Evolutionary conservation across 139 green algal species (phyloP), one percentile per base, ranked within the genome.

Genomic region (Chlorella sp.): DNA sequence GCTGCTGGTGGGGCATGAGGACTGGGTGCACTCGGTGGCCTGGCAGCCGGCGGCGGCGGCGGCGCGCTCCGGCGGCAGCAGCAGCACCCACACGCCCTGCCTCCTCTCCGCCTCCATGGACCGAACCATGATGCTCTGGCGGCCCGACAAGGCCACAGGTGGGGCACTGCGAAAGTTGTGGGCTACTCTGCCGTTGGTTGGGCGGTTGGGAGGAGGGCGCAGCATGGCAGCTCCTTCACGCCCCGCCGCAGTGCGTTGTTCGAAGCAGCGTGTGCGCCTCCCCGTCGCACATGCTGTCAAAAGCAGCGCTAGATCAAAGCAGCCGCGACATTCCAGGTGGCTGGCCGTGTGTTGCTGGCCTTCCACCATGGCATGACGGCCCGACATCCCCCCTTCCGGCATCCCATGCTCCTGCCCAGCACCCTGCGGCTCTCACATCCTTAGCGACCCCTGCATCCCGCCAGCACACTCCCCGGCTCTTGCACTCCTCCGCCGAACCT

Each of bases 61-160:
- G 60, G 60, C 60, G 27, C 33, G 8, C 27, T 41, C 60, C 27
- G 40, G 36, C 23, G 43, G 51, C 51, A 43, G 53, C 48, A 36
- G 67, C 14, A 35, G n/a, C 33, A 59, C 50, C 45, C 63, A 43
- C 8, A 60, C 69, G 27, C 66, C 82, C 31, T 84, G 67, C 55
- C 88, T 99, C 62, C 90, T 99, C 56, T 93, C 91, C 1, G 85
- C 91, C 6, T 97, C 91, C 23, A 98, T 98, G 92, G 96, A 99
- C 81, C 84, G 96, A 17, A 97, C 92, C 35, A 96, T 99, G 91
- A 90, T 96, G 77, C 45, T 99, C 5, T 99, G 96, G 96, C 51
- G 74, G 8, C 89, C 84, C 11, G 90, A 97, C 45, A 48, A 63
- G 27, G 48, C 66, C 5, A 77, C 75, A 69, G 86, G 83, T 88